These are phyloP conservation scores for Candida easanensis DNA, from an alignment of 805 yeast genomes.

Conservation along the genomic window DNA sequence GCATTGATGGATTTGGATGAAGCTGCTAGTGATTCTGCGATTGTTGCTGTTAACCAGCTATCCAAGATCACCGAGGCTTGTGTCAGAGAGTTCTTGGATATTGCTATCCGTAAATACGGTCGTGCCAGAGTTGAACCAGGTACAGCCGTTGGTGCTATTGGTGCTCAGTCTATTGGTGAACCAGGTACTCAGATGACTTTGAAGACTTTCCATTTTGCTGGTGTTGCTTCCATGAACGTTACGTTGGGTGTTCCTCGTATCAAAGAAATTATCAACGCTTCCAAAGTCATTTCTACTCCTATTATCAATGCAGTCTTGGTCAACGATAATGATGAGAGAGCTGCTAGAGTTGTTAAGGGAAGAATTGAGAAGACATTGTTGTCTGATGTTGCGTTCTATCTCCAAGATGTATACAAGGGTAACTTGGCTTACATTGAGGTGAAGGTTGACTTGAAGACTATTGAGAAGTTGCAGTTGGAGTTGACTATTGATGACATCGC, in stretches of 20 bases:
- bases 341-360: conserved; percentile 98
- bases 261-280: conserved; percentile 96
- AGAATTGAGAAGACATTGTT: conserved; percentile 89
- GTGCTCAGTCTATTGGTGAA: conserved; percentile 98
- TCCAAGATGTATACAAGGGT: conserved; percentile 91
- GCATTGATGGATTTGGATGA: conserved; percentile 40
- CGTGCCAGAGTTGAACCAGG: conserved; percentile 97
- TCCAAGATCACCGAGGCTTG: conserved; percentile 61
- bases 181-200: conserved; percentile 99
- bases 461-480: conserved; percentile 88
- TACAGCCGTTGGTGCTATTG: conserved; percentile 98
- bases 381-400: conserved; percentile 81
- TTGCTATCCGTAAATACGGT: conserved; percentile 78
- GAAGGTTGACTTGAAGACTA: conserved; percentile 77
- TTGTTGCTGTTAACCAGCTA: conserved; percentile 57
- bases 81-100: conserved; percentile 63
- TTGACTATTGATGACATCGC: conserved; percentile 84
- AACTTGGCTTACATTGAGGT: conserved; percentile 75
- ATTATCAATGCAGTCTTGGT: conserved; percentile 93
- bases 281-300: conserved; percentile 92
- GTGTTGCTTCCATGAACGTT: conserved; percentile 98
- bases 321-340: conserved; percentile 91
- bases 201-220: conserved; percentile 97
- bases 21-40: conserved; percentile 33
- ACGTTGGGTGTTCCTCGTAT: conserved; percentile 99